Evolutionary conservation across 768 basidiomycete species (phyloP).

Genomic region (Wakefieldia striispora): DNA sequence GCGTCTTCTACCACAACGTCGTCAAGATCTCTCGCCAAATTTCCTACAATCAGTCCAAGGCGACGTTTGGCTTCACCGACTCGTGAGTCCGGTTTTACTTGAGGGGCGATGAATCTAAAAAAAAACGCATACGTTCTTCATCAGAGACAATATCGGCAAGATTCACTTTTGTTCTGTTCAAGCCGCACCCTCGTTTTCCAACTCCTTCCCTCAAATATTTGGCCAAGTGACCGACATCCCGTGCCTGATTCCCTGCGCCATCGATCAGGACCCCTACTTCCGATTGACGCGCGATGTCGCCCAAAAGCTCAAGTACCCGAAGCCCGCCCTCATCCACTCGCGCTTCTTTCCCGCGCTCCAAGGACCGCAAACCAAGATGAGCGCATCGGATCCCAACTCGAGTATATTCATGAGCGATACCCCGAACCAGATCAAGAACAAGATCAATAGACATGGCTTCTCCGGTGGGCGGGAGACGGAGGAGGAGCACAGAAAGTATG

Average conservation of each 20-base stretch:
- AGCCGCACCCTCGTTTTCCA: conserved; percentile 94
- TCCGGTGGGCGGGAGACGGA: conserved; percentile 95
- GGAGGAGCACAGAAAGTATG: conserved; percentile 85
- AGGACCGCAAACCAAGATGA: conserved; percentile 99
- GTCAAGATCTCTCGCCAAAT: conserved; percentile 91
- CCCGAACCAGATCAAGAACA: conserved; percentile 91
- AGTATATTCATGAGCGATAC: conserved; percentile 97
- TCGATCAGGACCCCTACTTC: conserved; percentile 98
- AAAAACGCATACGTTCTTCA: not conserved
- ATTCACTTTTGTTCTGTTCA: conserved; percentile 95
- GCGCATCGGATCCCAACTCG: conserved; percentile 89
- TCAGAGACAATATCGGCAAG: conserved; percentile 96
- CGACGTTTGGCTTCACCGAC: conserved; percentile 95
- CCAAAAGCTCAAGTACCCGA: conserved; percentile 90
- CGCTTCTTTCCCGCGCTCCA: conserved; percentile 99
- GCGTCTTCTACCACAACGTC: conserved; percentile 91
- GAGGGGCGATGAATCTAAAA: not conserved
- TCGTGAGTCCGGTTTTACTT: conserved; percentile 58
- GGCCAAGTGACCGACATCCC: conserved; percentile 80
- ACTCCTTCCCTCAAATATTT: conserved; percentile 98
- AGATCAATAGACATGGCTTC: conserved; percentile 94
- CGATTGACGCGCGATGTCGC: conserved; percentile 96
- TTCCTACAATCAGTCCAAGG: conserved; percentile 89
- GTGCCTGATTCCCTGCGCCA: conserved; percentile 95
- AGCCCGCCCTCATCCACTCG: conserved; percentile 88